Percentiles rank a stretch among this genome's conserved stretches.
Conservation (phyloP, 116 monocot species). For the Zostera marina region DNA sequence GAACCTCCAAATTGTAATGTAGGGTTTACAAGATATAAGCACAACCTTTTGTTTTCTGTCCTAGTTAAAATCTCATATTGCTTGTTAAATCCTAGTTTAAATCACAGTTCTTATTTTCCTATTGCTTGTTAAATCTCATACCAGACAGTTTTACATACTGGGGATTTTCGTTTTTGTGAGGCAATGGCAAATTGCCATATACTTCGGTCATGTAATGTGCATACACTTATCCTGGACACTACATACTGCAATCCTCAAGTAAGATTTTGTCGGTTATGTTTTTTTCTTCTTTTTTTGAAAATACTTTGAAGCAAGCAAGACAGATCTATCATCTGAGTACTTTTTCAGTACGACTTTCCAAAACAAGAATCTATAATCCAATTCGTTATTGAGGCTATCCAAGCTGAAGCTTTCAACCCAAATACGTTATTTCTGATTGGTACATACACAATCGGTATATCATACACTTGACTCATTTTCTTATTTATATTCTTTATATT, state of each 20-base stretch:
- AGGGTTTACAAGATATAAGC: background rate
- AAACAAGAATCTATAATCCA: slow-evolving; percentile 86
- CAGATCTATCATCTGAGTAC: background rate
- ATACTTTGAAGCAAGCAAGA: background rate
- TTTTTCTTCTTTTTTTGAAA: background rate
- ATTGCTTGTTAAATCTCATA: background rate
- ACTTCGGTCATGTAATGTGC: slow-evolving; percentile 41
- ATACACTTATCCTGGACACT: slow-evolving; percentile 88
- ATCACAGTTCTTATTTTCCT: background rate
- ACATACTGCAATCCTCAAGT: slow-evolving; percentile 95
- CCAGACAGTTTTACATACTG: slow-evolving; percentile 85
- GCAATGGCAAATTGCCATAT: slow-evolving; percentile 51
- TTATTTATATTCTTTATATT: background rate
- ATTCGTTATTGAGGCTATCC: slow-evolving; percentile 96
- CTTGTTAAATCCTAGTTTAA: background rate
- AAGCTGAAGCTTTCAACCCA: slow-evolving; percentile 96
- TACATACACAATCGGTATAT: slow-evolving; percentile 84
- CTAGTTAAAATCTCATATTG: too few species aligned
- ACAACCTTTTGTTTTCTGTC: background rate
- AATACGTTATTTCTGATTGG: slow-evolving; percentile 93
- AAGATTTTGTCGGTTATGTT: slow-evolving; percentile 3
- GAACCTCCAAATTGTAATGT: slow-evolving; percentile 86
- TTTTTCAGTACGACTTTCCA: slow-evolving; percentile 84
- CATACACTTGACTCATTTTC: background rate
- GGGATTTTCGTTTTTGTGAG: slow-evolving; percentile 83